phyloP scores from a whole-genome alignment of 345 rosid species.

The Salix dunnii region DNA sequence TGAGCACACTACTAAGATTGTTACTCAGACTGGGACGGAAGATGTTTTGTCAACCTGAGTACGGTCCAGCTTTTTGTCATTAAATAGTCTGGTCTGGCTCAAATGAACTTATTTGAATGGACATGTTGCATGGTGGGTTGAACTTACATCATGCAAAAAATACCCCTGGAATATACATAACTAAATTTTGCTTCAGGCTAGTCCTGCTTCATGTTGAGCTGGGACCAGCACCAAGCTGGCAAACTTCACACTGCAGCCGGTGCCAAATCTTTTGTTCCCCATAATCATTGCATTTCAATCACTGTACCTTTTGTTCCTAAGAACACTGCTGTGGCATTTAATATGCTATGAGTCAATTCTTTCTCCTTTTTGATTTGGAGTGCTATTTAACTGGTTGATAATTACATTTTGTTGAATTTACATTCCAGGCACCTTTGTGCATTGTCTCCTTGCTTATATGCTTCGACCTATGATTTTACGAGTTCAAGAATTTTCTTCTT shows the following conservation, averaged over 20 bases:
- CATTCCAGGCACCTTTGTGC: background rate
- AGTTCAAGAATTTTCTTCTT: constrained; percentile 3
- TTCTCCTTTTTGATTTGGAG: background rate
- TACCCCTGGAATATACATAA: background rate
- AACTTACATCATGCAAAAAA: background rate
- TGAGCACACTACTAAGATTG: background rate
- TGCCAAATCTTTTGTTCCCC: background rate
- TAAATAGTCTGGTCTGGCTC: too few relatives aligned
- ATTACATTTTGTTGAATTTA: background rate
- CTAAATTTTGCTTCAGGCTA: background rate
- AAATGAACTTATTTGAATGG: background rate
- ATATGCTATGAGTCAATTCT: background rate
- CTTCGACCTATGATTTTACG: background rate
- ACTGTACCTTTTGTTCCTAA: background rate
- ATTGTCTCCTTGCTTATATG: background rate
- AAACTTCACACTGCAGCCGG: background rate
- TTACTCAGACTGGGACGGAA: background rate
- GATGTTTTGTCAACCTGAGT: background rate
- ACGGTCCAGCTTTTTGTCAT: background rate
- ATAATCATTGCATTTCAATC: background rate
- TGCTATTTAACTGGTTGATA: background rate
- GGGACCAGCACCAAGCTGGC: background rate
- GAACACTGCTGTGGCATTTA: background rate
- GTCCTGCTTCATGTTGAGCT: background rate
- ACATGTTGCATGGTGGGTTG: background rate